phyloP scores from a whole-genome alignment of 805 yeast genomes.

The Yarrowia phangngaensis region DNA sequence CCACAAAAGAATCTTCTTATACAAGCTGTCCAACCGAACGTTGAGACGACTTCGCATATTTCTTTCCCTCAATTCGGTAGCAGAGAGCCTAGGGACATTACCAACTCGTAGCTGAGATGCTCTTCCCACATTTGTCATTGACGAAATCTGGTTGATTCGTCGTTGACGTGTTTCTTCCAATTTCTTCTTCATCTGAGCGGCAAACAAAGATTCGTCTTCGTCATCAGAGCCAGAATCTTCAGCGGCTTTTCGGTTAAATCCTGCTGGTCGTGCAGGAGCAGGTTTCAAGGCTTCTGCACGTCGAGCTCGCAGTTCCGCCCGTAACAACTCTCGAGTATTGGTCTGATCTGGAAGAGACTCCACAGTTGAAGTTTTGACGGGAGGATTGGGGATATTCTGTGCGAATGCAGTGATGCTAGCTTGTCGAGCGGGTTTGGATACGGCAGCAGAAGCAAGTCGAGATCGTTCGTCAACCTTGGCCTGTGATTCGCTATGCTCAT shows the following conservation, averaged over 20 bases:
- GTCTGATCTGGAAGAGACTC: slow-evolving; percentile 31
- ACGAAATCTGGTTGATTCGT: slow-evolving; percentile 26
- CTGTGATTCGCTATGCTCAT: slow-evolving; percentile 9
- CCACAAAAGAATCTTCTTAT: slow-evolving; percentile 70
- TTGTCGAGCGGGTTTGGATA: slow-evolving; percentile 3
- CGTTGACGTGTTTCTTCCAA: slow-evolving; percentile 26
- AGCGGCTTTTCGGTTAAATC: slow-evolving; percentile 40
- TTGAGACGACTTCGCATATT: slow-evolving; percentile 74
- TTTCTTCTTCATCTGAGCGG: slow-evolving; percentile 38
- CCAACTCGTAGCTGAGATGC: slow-evolving; percentile 27
- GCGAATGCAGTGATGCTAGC: slow-evolving; percentile 33
- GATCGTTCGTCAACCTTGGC: slow-evolving; percentile 11
- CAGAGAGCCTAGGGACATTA: slow-evolving; percentile 40
- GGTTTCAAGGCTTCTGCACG: slow-evolving; percentile 29
- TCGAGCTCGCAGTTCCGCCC: slow-evolving; percentile 21
- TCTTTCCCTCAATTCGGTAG: slow-evolving; percentile 59
- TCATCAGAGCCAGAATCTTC: slow-evolving; percentile 31
- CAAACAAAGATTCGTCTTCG: slow-evolving; percentile 42
- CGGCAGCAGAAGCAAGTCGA: neutral
- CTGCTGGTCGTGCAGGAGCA: slow-evolving; percentile 51
- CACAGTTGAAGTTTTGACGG: slow-evolving; percentile 17
- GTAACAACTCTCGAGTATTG: slow-evolving; percentile 29
- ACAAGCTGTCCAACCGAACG: slow-evolving; percentile 73
- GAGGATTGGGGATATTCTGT: slow-evolving; percentile 27
- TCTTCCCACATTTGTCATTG: slow-evolving; percentile 18